Evolutionary conservation across 306 rosid species (phyloP).

Genomic region (Herpetospermum pedunculosum): DNA sequence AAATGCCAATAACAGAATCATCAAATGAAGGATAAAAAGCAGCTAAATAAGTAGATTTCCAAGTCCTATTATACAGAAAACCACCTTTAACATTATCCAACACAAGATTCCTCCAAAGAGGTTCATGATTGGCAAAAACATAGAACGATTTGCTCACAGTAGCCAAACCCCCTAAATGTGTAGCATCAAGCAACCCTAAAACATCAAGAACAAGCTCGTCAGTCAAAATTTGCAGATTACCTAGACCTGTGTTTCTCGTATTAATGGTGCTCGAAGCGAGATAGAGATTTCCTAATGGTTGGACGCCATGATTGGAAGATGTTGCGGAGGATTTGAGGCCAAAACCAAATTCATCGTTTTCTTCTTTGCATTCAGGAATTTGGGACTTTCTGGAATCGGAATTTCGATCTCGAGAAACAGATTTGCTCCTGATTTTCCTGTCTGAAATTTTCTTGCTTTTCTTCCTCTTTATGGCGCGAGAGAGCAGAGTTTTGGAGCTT

Average conservation of each 20-base stretch:
- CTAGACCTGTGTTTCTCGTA: conserved; percentile 78
- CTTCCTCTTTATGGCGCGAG: conserved; percentile 20
- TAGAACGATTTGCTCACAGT: conserved; percentile 65
- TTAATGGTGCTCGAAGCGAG: conserved; percentile 43
- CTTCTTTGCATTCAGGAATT: conserved; percentile 15
- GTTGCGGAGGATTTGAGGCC: conserved; percentile 60
- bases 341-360: conserved; percentile 43
- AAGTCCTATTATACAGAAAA: conserved; percentile 41
- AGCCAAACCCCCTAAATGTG: conserved; percentile 49
- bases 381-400: conserved; percentile 12
- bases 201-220: conserved; percentile 89
- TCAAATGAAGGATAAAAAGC: conserved; percentile 43
- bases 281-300: conserved; percentile 78
- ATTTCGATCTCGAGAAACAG: conserved; percentile 8
- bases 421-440: conserved; percentile 18
- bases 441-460: conserved; percentile 12
- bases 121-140: conserved; percentile 64
- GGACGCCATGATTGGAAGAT: conserved; percentile 64
- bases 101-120: conserved; percentile 81
- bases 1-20: background rate
- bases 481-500: conserved; percentile 28
- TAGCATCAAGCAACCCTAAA: conserved; percentile 45
- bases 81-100: conserved; percentile 51
- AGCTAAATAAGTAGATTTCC: conserved; percentile 62
- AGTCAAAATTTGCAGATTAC: conserved; percentile 53